These are phyloP conservation scores for Verticillium albo-atrum DNA, from an alignment of 2,329 filamentous ascomycete genomes.

Conservation along the genomic window DNA sequence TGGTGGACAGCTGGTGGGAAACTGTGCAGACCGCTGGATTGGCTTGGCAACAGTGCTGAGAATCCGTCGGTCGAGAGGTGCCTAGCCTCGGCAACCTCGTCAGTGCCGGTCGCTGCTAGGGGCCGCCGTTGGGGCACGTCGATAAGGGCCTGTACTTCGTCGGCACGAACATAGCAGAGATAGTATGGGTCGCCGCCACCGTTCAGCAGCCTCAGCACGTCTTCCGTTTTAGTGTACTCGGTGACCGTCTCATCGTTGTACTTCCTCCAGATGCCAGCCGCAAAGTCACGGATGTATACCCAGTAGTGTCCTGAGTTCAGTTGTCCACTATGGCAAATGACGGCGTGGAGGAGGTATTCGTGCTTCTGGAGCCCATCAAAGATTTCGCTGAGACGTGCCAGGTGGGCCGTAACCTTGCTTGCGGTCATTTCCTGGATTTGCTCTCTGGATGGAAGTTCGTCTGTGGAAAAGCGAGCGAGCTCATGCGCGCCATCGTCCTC, in stretches of 20 bases:
- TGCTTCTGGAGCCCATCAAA: slow-evolving; percentile 62
- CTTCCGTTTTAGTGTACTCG: slow-evolving; percentile 57
- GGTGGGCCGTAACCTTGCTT: slow-evolving; percentile 29
- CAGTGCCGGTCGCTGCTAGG: not conserved
- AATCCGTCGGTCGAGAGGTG: not conserved
- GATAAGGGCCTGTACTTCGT: slow-evolving; percentile 52
- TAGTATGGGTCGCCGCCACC: slow-evolving; percentile 75
- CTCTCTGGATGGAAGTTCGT: not conserved
- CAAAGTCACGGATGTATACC: slow-evolving; percentile 93
- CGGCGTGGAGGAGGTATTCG: slow-evolving; percentile 80
- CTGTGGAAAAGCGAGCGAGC: not conserved
- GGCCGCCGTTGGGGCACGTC: slow-evolving; percentile 29
- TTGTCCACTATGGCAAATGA: slow-evolving; percentile 83
- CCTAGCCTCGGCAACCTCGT: not conserved
- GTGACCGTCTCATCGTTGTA: slow-evolving; percentile 89
- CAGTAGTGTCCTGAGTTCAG: slow-evolving; percentile 85
- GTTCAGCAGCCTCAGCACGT: slow-evolving; percentile 66
- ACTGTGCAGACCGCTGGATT: not conserved
- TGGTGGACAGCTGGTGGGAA: not conserved
- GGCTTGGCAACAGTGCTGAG: not conserved
- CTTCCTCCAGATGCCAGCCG: slow-evolving; percentile 72
- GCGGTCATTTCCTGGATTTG: slow-evolving; percentile 39
- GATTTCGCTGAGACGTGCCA: slow-evolving; percentile 33
- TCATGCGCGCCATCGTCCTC: not conserved
- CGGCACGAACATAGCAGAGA: slow-evolving; percentile 74